Evolutionary conservation across 345 rosid genomes (phyloP), one percentile per base, ranked within the genome.

Genomic region (Angophora floribunda): DNA sequence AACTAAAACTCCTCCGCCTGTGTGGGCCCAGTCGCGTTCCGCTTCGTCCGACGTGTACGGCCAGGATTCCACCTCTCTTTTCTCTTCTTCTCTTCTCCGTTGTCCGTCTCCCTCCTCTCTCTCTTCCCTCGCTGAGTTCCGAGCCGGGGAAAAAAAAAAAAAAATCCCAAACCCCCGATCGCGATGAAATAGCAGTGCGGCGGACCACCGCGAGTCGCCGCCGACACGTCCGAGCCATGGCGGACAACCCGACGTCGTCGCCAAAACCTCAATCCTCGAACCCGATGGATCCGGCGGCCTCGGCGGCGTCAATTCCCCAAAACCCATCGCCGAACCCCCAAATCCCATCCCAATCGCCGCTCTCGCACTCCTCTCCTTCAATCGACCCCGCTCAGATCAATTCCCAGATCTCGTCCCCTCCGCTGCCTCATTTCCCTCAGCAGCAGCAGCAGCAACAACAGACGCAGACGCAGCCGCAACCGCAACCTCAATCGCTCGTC

Each of bases 361-460:
- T 75, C 49, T 36, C 82, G 5, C 82, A 75, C 84, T 89, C 93
- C 82, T 89, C 94, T 52, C 91, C 92, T 85, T 92, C 96, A 86
- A 93, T 93, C 86, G 90, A 91, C 44, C 86, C 92, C 28, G 4
- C 84, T 12, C 84, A 75, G 49, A 41, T 75, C 53, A 88, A 89
- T 15, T 86, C 92, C 41, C 95, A 94, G 91, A 93, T 93, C 90
- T 89, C 94, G 26, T 93, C 94, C 13, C 91, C 96, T 70, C 86
- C 94, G 21, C 91, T 94, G 85, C 90, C 95, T 7, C 93, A 92
- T 55, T 55, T 70, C 59, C 88, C 94, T 52, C 93, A 90, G 30
- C 93, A 91, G 86, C 95, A 92, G 45, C 88, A 89, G 24, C 88
- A 94, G 70, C 93, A 92, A 15, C 61, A 55, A 22, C 95, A 92